Evolutionary conservation across 1,284 basidiomycete species (phyloP).

Genomic region (Microbotryomycetes sp.): DNA sequence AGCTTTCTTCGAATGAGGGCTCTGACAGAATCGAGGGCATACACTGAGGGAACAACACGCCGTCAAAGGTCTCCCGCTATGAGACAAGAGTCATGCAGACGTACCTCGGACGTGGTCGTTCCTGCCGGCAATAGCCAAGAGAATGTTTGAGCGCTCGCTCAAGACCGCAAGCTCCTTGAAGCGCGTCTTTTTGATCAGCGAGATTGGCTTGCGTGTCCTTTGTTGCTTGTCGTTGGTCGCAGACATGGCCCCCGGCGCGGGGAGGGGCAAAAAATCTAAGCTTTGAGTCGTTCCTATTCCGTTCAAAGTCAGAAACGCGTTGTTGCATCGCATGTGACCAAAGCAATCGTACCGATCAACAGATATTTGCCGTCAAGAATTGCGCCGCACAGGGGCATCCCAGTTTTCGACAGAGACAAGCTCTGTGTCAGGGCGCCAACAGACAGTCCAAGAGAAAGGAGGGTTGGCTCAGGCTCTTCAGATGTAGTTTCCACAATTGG

Average conservation of each 20-base stretch:
- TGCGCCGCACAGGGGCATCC: conserved; percentile 37
- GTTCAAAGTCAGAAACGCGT: not conserved
- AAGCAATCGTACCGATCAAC: conserved; percentile 29
- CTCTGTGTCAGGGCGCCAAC: conserved; percentile 31
- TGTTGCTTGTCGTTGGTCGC: conserved; percentile 12
- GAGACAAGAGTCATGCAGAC: not conserved
- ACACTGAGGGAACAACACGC: conserved; percentile 17
- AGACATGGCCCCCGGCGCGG: conserved; percentile 17
- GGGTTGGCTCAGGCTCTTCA: not conserved
- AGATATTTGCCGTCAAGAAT: conserved; percentile 36
- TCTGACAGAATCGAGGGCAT: conserved; percentile 36
- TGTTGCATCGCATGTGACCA: too few relatives aligned
- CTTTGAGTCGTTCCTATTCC: conserved; percentile 32
- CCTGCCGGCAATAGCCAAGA: conserved; percentile 37
- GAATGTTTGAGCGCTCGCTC: conserved; percentile 34
- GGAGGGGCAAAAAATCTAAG: conserved; percentile 37
- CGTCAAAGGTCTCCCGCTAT: not conserved
- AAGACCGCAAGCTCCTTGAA: conserved; percentile 36
- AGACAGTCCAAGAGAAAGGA: conserved; percentile 24
- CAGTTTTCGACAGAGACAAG: conserved; percentile 24
- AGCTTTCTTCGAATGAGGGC: conserved; percentile 36
- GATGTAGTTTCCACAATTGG: not conserved
- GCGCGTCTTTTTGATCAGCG: conserved; percentile 35
- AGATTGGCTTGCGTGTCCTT: conserved; percentile 34
- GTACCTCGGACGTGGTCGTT: conserved; percentile 36